Conservation (phyloP, 805 yeast genomes). For the Lipomyces chichibuensis region DNA sequence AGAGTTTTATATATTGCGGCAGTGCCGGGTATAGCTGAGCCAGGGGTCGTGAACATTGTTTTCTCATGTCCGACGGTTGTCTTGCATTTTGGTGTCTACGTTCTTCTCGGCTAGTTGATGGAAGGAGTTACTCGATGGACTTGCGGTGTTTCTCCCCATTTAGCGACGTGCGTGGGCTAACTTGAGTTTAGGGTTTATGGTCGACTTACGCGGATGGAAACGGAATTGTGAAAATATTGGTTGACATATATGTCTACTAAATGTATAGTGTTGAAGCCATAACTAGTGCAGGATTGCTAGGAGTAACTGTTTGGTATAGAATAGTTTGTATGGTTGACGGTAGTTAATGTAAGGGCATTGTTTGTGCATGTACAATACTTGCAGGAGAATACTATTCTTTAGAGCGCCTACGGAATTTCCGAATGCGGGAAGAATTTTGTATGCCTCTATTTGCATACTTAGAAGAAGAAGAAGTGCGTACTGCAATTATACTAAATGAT, state of each 20-base stretch:
- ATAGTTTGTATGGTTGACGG: not conserved
- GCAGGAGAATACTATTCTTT: no score
- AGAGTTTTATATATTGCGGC: not conserved
- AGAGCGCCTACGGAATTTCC: no score
- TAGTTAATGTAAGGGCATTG: not conserved
- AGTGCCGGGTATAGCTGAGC: not conserved
- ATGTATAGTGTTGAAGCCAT: not conserved
- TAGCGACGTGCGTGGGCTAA: not conserved
- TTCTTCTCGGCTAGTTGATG: not conserved
- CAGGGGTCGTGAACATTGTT: not conserved
- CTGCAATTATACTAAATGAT: no score
- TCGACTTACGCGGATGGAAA: conserved; percentile 33
- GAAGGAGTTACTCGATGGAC: not conserved
- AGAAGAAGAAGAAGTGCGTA: no score
- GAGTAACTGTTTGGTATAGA: not conserved
- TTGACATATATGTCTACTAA: no score
- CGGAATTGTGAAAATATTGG: conserved; percentile 21
- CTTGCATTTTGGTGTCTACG: not conserved
- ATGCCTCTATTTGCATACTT: no score
- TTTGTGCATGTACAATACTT: no score
- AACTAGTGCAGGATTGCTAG: not conserved
- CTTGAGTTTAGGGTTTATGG: conserved; percentile 32
- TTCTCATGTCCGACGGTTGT: no score
- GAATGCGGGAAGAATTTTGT: no score
- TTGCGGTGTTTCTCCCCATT: no score